Percentiles rank a stretch among this genome's conserved stretches.
These are phyloP conservation scores for Spathaspora sp. DNA, from an alignment of 805 yeast genomes.

Conservation along the genomic window DNA sequence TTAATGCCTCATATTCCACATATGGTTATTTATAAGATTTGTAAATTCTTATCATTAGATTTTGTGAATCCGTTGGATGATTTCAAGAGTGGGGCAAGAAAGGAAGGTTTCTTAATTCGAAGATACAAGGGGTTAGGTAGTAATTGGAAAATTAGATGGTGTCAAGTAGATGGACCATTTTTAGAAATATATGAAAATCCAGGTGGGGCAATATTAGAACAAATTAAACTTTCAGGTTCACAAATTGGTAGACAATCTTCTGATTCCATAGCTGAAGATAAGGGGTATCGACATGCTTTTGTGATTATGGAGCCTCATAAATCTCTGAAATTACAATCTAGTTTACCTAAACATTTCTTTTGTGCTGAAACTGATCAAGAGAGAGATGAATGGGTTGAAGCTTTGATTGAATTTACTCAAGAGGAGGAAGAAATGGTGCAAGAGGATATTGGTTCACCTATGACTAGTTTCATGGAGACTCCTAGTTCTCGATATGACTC, in stretches of 20 bases:
- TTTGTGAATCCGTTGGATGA: constrained; percentile 58
- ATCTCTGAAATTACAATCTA: constrained; percentile 23
- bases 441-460: no score
- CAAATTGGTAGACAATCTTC: constrained; percentile 53
- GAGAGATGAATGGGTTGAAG: constrained; percentile 67
- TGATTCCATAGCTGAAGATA: constrained; percentile 40
- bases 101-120: constrained; percentile 64
- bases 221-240: constrained; percentile 45
- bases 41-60: constrained; percentile 66
- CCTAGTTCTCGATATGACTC: constrained; percentile 1
- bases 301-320: constrained; percentile 47
- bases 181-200: constrained; percentile 56
- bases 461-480: background rate
- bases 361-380: constrained; percentile 80
- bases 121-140: constrained; percentile 61
- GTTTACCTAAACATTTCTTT: constrained; percentile 54
- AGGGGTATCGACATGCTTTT: constrained; percentile 59
- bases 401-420: constrained; percentile 26
- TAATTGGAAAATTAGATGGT: constrained; percentile 68
- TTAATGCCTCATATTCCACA: constrained; percentile 56
- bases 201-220: constrained; percentile 53
- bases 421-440: constrained; percentile 2
- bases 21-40: constrained; percentile 47
- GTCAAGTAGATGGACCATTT: constrained; percentile 57
- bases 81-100: constrained; percentile 48